Conservation (phyloP, 805 yeast species). For the Saturnispora silvae region DNA sequence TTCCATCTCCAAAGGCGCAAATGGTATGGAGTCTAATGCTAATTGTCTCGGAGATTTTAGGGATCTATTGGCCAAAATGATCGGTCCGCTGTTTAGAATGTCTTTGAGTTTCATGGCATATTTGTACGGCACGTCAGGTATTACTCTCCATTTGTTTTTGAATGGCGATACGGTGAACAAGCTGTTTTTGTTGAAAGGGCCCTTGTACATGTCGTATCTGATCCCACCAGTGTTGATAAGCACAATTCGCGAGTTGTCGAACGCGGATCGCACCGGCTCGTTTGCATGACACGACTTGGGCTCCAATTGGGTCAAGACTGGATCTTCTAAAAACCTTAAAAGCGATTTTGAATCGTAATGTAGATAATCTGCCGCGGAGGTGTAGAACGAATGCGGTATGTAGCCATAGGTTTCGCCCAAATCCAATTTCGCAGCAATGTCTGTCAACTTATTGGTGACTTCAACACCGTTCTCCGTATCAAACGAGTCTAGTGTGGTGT, state of each 20-base stretch:
- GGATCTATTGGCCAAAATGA: conserved; percentile 18
- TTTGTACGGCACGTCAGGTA: conserved; percentile 45
- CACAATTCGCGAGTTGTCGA: conserved; percentile 36
- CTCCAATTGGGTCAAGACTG: conserved; percentile 33
- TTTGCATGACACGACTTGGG: conserved; percentile 23
- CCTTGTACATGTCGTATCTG: conserved; percentile 76
- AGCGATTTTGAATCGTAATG: conserved; percentile 42
- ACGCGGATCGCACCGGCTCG: neutral
- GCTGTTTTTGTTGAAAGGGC: conserved; percentile 71
- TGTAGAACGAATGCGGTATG: conserved; percentile 57
- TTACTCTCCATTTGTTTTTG: conserved; percentile 63
- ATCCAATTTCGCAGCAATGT: conserved; percentile 34
- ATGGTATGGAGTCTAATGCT: conserved; percentile 11
- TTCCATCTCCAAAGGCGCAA: neutral
- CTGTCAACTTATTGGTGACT: conserved; percentile 34
- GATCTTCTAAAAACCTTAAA: conserved; percentile 45
- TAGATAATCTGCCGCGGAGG: conserved; percentile 53
- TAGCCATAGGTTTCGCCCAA: conserved; percentile 50
- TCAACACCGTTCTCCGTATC: conserved; percentile 45
- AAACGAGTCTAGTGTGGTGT: conserved; percentile 27
- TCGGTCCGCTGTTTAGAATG: conserved; percentile 46
- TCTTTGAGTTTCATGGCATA: conserved; percentile 46
- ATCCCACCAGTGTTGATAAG: conserved; percentile 81
- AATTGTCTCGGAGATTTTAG: conserved; percentile 20
- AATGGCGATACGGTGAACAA: conserved; percentile 82